phyloP scores from a whole-genome alignment of 2,329 filamentous ascomycete species.

The Coniella vitis region DNA sequence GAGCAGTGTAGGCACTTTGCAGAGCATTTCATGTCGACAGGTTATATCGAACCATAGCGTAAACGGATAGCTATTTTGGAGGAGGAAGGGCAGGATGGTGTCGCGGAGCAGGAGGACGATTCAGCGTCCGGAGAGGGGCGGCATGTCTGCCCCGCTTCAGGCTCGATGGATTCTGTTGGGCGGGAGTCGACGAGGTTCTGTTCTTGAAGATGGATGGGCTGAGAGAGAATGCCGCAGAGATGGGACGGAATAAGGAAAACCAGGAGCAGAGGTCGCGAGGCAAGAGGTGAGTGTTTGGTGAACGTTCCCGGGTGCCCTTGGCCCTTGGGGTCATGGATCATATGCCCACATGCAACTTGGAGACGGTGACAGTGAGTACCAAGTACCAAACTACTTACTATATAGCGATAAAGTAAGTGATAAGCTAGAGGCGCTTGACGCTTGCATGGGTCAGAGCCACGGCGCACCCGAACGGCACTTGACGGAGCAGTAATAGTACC shows the following conservation, averaged over 20 bases:
- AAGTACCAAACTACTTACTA: no score
- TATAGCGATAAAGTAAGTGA: neutral
- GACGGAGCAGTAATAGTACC: neutral
- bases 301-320: no score
- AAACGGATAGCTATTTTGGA: neutral
- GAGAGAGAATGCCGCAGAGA: no score
- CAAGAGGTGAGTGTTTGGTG: neutral
- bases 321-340: conserved; percentile 1
- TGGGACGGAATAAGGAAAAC: no score
- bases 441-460: neutral
- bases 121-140: neutral
- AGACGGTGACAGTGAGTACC: no score
- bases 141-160: neutral
- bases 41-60: conserved; percentile 5
- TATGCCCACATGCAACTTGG: neutral
- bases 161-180: neutral
- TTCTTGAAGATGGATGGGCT: neutral
- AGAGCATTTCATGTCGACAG: conserved; percentile 15
- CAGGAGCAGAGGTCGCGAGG: neutral
- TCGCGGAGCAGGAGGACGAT: neutral
- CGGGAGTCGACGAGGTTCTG: neutral
- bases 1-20: conserved; percentile 7
- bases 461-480: neutral
- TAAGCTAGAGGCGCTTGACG: neutral
- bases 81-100: neutral